phyloP scores from a whole-genome alignment of 2,329 filamentous ascomycete genomes.

The Beauveria rudraprayagi region DNA sequence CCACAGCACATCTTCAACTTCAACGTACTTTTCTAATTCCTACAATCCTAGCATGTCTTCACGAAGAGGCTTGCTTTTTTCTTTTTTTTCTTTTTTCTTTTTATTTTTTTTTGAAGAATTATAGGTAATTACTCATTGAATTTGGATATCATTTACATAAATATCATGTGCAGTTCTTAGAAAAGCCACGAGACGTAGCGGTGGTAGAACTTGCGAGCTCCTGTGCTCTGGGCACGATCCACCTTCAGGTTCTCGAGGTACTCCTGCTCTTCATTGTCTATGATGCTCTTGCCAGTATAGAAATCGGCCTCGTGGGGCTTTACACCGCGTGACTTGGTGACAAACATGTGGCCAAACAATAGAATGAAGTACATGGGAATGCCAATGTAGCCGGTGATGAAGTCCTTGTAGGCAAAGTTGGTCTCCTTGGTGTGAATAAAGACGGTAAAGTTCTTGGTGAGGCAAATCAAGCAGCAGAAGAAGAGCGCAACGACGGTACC shows the following conservation, averaged over 20 bases:
- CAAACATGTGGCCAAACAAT: constrained; percentile 60
- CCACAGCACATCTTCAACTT: background rate
- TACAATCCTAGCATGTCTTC: too few species aligned
- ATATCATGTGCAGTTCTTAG: constrained; percentile 15
- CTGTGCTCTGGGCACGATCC: constrained; percentile 19
- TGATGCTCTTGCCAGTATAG: constrained; percentile 63
- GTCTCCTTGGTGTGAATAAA: constrained; percentile 49
- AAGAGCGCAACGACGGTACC: constrained; percentile 61
- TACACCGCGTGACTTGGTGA: constrained; percentile 45
- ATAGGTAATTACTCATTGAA: background rate
- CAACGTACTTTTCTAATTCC: too few species aligned
- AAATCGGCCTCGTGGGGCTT: constrained; percentile 56
- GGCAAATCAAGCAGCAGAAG: constrained; percentile 63
- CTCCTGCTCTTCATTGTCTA: constrained; percentile 64
- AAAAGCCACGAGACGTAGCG: constrained; percentile 31
- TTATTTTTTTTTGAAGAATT: too few species aligned
- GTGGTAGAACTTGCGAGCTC: constrained; percentile 28
- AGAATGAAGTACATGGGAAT: constrained; percentile 66
- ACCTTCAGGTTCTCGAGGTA: constrained; percentile 44
- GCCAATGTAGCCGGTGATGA: constrained; percentile 69
- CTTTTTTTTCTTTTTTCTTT: background rate
- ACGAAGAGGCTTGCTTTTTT: background rate
- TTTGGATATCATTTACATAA: constrained; percentile 4
- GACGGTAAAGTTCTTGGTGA: constrained; percentile 77
- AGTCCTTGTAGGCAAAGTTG: constrained; percentile 64